These are phyloP conservation scores for Penicillium sp. DNA, from an alignment of 2,329 filamentous ascomycete species.

Conservation along the genomic window DNA sequence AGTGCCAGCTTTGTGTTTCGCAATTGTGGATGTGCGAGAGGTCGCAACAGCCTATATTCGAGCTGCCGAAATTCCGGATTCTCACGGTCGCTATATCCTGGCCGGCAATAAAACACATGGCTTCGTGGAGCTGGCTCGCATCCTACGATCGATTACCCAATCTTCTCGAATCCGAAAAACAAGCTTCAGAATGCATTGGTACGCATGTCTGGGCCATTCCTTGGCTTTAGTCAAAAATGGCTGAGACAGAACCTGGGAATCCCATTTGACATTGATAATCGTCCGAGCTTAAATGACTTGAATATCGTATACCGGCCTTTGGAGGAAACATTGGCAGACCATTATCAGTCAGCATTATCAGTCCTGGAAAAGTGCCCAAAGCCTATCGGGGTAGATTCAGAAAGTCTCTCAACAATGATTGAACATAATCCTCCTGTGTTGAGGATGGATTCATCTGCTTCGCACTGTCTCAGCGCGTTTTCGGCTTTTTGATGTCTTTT, in stretches of 20 bases:
- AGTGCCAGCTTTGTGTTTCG: conserved; percentile 34
- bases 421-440: not conserved
- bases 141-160: conserved; percentile 16
- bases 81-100: conserved; percentile 24
- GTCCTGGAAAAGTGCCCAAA: conserved; percentile 18
- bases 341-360: conserved; percentile 27
- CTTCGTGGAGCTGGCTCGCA: conserved; percentile 20
- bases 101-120: conserved; percentile 14
- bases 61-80: conserved; percentile 16
- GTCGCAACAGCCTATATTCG: conserved; percentile 25
- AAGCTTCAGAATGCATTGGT: not conserved
- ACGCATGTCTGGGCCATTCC: not conserved
- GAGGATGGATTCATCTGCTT: not conserved
- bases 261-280: conserved; percentile 32
- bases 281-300: conserved; percentile 30
- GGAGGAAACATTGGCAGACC: conserved; percentile 23
- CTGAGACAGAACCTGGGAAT: conserved; percentile 29
- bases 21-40: conserved; percentile 24
- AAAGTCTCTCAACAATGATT: not conserved
- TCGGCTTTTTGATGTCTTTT: no score
- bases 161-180: conserved; percentile 12
- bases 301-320: conserved; percentile 28
- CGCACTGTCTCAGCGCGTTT: no score
- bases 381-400: no score
- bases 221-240: conserved; percentile 2